phyloP scores from a whole-genome alignment of 768 basidiomycete species.

The Pleurotus djamor region DNA sequence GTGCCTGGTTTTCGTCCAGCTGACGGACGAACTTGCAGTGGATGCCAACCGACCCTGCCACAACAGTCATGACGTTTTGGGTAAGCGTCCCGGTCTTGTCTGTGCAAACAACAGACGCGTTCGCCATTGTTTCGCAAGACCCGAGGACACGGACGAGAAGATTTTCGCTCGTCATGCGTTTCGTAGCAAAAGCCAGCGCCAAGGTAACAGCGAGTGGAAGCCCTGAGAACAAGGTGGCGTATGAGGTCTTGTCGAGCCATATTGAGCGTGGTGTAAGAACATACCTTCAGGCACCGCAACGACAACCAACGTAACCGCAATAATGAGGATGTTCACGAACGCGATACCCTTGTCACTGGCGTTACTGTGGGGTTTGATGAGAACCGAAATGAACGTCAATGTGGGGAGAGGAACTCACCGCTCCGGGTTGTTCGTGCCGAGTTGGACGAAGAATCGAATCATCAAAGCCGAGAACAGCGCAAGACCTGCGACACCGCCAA shows the following conservation, averaged over 20 bases:
- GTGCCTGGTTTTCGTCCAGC: constrained; percentile 31
- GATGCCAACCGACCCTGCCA: constrained; percentile 92
- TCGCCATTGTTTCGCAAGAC: constrained; percentile 99
- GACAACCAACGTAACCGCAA: constrained; percentile 78
- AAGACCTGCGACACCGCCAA: constrained; percentile 80
- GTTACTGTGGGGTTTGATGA: constrained; percentile 36
- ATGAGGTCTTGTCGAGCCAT: no score
- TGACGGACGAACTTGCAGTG: constrained; percentile 90
- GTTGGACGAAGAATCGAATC: constrained; percentile 93
- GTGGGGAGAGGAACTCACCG: constrained; percentile 35
- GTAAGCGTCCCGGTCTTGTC: constrained; percentile 98
- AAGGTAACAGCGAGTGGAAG: constrained; percentile 83
- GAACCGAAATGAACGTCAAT: not conserved
- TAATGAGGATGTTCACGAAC: constrained; percentile 93
- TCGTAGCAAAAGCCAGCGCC: constrained; percentile 95
- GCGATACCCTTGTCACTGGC: constrained; percentile 83
- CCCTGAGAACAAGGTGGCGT: constrained; percentile 37
- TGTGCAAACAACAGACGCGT: constrained; percentile 93
- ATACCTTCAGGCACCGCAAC: constrained; percentile 48
- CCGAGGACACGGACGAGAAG: constrained; percentile 93
- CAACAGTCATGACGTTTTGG: constrained; percentile 93
- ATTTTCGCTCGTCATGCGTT: constrained; percentile 96
- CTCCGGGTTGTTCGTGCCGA: constrained; percentile 56
- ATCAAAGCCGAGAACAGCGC: constrained; percentile 81
- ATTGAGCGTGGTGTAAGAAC: not conserved